These are phyloP conservation scores for Iberis pinnata DNA, from an alignment of 345 rosid genomes.

Conservation along the genomic window DNA sequence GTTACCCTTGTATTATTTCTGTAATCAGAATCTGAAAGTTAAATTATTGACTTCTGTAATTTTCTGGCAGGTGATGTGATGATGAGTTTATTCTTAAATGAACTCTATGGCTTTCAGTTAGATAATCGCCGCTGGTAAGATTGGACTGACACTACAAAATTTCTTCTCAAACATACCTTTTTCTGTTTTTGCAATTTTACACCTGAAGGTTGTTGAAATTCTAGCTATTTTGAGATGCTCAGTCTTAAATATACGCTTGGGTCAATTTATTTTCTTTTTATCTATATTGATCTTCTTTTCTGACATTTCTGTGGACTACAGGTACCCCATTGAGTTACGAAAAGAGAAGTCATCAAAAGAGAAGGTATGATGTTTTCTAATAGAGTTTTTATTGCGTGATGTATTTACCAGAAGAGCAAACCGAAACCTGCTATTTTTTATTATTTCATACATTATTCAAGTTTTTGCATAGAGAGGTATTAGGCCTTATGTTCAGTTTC, in stretches of 20 bases:
- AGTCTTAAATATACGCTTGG: neutral
- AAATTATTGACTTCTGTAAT: slow-evolving; percentile 16
- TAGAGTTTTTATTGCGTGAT: no score
- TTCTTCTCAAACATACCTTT: neutral
- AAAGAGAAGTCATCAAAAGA: slow-evolving; percentile 86
- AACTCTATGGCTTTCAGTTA: slow-evolving; percentile 93
- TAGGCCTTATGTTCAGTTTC: slow-evolving; percentile 4
- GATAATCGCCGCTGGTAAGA: slow-evolving; percentile 90
- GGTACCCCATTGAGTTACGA: slow-evolving; percentile 93
- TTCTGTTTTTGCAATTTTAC: neutral
- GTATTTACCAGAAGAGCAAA: no score
- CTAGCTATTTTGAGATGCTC: neutral
- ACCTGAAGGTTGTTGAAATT: neutral
- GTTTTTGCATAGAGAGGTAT: neutral
- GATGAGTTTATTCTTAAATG: slow-evolving; percentile 94
- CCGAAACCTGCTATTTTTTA: no score
- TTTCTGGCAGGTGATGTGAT: slow-evolving; percentile 65
- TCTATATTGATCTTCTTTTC: neutral
- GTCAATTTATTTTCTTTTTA: neutral
- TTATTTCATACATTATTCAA: neutral
- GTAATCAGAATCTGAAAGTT: neutral
- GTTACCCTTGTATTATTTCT: neutral
- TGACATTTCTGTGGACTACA: slow-evolving; percentile 31
- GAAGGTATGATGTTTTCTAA: slow-evolving; percentile 46
- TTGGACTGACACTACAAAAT: neutral